Percentiles rank a stretch among this genome's conserved stretches.
phyloP scores from a whole-genome alignment of 2,329 filamentous ascomycete species.

The Fusarium compactum region DNA sequence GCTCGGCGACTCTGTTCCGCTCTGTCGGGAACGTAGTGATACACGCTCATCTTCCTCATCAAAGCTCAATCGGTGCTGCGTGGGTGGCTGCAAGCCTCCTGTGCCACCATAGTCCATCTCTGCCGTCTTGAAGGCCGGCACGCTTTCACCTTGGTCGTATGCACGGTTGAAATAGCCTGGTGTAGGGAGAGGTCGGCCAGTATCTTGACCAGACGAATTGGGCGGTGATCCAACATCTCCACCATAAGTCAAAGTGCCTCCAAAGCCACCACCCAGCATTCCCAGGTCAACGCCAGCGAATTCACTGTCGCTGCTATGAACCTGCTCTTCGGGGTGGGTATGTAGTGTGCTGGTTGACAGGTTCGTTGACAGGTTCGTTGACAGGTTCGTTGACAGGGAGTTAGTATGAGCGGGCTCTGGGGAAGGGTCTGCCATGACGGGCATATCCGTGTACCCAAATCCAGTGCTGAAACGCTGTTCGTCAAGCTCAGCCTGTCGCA shows the following conservation, averaged over 20 bases:
- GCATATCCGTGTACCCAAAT: constrained; percentile 51
- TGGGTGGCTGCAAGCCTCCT: constrained; percentile 86
- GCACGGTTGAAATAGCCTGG: constrained; percentile 52
- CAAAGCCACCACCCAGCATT: constrained; percentile 78
- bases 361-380: constrained; percentile 56
- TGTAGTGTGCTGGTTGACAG: constrained; percentile 58
- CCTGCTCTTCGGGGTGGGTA: constrained; percentile 63
- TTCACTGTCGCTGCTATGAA: constrained; percentile 75
- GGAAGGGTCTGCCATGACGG: constrained; percentile 44
- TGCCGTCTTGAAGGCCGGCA: constrained; percentile 66
- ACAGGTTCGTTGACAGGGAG: constrained; percentile 57
- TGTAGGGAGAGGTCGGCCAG: constrained; percentile 62
- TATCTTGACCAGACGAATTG: constrained; percentile 57
- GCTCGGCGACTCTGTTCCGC: constrained; percentile 72
- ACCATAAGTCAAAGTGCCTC: constrained; percentile 64
- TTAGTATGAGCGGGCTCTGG: constrained; percentile 41
- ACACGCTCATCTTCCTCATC: constrained; percentile 89
- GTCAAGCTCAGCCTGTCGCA: constrained; percentile 87
- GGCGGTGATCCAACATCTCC: constrained; percentile 59
- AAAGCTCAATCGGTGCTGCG: constrained; percentile 81
- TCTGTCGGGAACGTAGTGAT: constrained; percentile 67
- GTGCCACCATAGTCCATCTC: constrained; percentile 89
- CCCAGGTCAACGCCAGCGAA: constrained; percentile 77
- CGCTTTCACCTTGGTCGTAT: constrained; percentile 47
- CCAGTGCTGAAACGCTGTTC: constrained; percentile 63